These are phyloP conservation scores for Poterioochromonas sp. DNA, from an alignment of 352 stramenopile species.

Conservation along the genomic window DNA sequence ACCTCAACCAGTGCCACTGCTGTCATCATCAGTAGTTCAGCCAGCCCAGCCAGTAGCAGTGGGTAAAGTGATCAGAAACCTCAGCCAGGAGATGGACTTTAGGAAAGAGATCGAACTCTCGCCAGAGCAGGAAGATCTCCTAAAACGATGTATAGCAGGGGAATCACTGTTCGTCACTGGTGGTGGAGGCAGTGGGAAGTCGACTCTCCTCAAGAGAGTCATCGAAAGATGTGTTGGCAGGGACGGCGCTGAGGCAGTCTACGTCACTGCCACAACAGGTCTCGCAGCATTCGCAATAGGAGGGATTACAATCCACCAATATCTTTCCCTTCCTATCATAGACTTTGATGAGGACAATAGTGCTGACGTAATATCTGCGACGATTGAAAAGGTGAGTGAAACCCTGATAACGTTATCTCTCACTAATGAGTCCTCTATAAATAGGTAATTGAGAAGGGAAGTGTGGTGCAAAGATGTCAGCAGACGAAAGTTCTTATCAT, in stretches of 20 bases:
- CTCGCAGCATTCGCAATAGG: neutral
- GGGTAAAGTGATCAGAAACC: too few relatives aligned
- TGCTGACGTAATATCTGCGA: neutral
- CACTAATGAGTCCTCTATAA: too few relatives aligned
- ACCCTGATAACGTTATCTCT: too few relatives aligned
- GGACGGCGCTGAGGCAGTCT: neutral
- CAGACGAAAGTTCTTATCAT: slow-evolving; percentile 14
- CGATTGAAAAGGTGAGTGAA: neutral
- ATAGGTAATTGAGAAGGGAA: neutral
- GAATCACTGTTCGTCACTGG: slow-evolving; percentile 29
- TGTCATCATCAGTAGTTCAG: too few relatives aligned
- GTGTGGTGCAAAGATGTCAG: neutral
- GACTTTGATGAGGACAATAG: neutral
- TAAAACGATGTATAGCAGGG: neutral
- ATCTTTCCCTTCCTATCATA: neutral
- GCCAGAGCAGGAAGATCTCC: slow-evolving; percentile 37
- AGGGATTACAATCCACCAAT: slow-evolving; percentile 19
- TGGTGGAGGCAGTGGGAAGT: slow-evolving; percentile 18
- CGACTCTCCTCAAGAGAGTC: neutral
- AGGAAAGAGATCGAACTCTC: too few relatives aligned
- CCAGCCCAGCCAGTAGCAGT: too few relatives aligned
- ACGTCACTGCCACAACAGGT: slow-evolving; percentile 17
- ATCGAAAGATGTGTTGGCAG: neutral
- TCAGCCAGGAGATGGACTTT: too few relatives aligned
- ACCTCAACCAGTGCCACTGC: too few relatives aligned